Base-by-base conservation (phyloP, 257 asterid species). In the Rehmannia glutinosa region DNA sequence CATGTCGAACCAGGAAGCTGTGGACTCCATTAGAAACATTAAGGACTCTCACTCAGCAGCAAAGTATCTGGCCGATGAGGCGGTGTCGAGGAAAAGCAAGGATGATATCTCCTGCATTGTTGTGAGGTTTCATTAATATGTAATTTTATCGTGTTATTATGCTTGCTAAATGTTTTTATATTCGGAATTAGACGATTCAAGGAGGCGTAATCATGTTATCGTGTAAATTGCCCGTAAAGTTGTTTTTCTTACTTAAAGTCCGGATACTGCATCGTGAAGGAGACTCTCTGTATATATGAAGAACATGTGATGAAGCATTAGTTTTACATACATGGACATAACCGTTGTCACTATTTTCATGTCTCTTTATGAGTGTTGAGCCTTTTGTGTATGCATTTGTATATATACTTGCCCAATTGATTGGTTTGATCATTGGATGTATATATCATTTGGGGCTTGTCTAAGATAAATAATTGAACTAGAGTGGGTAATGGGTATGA, bases 61-160 rank as follows among this genome's bases (percentile, higher is more conserved):
- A 13, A 91, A 85, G 80, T 94, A 61, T 68, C 74, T 93, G 27
- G 61, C 79, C 10, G 81, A 77, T 1, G 84, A 85, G 61, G 96
- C 99, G 4, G 54, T 93, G 19, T 55, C 80, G 2, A 80, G 88
- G 74, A 88, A 82, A 64, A 90, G 97, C 77, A 86, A 83, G 81
- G 99, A 90, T 68, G 97, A 93, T 54, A 86, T 93, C 75, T 93
- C 99, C 23, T 88, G 97, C 86, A 88, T 93, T 7, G 97, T 93
- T 54, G 95, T 90, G 12, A 86, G 85, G 81, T 87, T 89, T 67
- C 82, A 80, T 7, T 91, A 64, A 75, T 51, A 11, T 33, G 9
- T 52, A 27, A 11, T n/a, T 13, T 8, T 15, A n/a, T 55, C 23
- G 9, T 52, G 6, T 10, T 46, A 23, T 21, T 65, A 28, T 59